Evolutionary conservation across 2,329 filamentous ascomycete genomes (phyloP), one percentile per base, ranked within the genome.

Genomic region (Aureobasidium sp.): DNA sequence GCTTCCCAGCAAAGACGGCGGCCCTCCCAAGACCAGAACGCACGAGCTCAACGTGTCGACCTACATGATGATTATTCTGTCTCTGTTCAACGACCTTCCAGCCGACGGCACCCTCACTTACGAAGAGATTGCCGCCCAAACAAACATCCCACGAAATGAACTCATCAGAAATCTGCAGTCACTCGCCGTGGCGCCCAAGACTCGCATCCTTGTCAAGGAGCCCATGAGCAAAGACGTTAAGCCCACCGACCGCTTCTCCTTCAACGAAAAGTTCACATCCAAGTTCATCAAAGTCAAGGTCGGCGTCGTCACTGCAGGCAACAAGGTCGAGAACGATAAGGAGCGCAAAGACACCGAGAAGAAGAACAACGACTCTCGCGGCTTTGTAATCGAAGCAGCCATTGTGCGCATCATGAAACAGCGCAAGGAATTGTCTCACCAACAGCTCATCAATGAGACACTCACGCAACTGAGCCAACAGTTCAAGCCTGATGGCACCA

Each of bases 11-110:
- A 91, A 91, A 68, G 83, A 85, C 11, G 84, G 86, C 2, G 84
- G 86, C 3, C 72, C 87, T 27, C 80, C 82, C 62, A 84, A 82
- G 62, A 86, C 89, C 65, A 82, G 88, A 37, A 86, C 87, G 39
- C 93, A 97, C 70, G 94, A 99, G 68, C 79, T 99, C 61, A 96
- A 91, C 64, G 91, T 96, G 25, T 88, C 91, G 1, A 97, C 94
- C 0, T 94, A 94, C 72, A 91, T 87, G 68, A 96, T 97, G 90
- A 78, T 97, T 25, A 86, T 97, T 29, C 76, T 99, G 25, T 74
- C 96, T 48, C 83, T 97, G 0, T 99, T 97, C 81, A 97, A 97
- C 69, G 85, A 93, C 41, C 69, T 95, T 0, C 73, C 77, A 2
- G 67, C 76, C 0, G 78, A 76, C 34, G 73, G 79, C 59, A 77